Percentiles rank a stretch among this genome's conserved stretches.
These are phyloP conservation scores for Cryptococcus sp. DNA, from an alignment of 1,284 basidiomycete genomes.

Conservation along the genomic window DNA sequence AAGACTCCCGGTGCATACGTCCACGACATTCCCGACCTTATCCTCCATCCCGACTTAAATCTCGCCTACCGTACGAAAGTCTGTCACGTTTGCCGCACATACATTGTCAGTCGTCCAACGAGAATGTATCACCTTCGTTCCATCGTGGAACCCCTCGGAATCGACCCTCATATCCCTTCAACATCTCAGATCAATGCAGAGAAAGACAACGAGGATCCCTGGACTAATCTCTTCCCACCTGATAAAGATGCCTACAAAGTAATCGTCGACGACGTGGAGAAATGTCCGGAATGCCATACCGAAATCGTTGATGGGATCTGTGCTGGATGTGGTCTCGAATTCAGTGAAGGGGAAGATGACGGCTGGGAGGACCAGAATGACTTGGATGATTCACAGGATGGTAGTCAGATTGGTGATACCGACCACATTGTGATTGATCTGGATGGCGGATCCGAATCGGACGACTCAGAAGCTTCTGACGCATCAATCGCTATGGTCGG, in stretches of 20 bases:
- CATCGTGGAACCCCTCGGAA: constrained; percentile 34
- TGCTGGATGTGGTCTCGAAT: constrained; percentile 24
- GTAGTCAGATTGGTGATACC: neutral
- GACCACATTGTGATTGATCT: neutral
- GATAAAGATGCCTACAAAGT: constrained; percentile 24
- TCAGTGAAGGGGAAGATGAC: constrained; percentile 17
- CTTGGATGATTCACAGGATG: neutral
- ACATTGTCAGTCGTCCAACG: constrained; percentile 34
- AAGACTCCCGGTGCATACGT: constrained; percentile 35
- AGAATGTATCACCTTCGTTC: constrained; percentile 31
- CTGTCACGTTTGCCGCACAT: constrained; percentile 42
- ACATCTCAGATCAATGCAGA: constrained; percentile 7
- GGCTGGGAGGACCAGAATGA: constrained; percentile 6
- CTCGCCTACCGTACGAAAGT: constrained; percentile 36
- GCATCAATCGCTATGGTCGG: neutral
- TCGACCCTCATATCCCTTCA: constrained; percentile 14
- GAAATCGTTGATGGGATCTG: constrained; percentile 36
- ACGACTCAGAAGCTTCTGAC: neutral
- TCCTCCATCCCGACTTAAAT: constrained; percentile 15
- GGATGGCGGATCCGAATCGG: neutral
- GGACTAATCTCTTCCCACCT: constrained; percentile 28
- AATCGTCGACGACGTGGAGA: constrained; percentile 24
- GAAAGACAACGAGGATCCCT: constrained; percentile 19
- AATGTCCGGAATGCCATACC: constrained; percentile 34
- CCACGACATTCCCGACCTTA: constrained; percentile 11